Conservation (phyloP, 495 filamentous ascomycete species). For the Cudoniella acicularis region DNA sequence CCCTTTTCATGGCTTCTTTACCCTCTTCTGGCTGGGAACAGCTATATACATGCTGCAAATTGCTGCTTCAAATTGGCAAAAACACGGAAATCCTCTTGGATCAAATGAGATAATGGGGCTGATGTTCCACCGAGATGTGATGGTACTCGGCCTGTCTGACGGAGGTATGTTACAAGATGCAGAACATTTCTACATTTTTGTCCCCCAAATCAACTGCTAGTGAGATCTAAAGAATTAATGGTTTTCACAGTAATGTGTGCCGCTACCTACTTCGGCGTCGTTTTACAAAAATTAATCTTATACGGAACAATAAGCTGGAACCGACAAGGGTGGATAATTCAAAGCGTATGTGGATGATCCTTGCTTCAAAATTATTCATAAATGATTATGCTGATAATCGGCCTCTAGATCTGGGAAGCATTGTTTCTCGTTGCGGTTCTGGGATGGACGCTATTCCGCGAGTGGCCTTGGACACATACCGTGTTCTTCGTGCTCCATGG, state of each 20-base stretch:
- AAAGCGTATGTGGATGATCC: slow-evolving; percentile 43
- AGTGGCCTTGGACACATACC: slow-evolving; percentile 74
- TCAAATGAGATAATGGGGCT: slow-evolving; percentile 62
- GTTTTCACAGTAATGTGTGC: slow-evolving; percentile 60
- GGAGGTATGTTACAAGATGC: slow-evolving; percentile 29
- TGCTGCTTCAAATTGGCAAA: slow-evolving; percentile 60
- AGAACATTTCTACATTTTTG: too few species aligned
- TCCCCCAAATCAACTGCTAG: too few species aligned
- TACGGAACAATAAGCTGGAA: slow-evolving; percentile 60
- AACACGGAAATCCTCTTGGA: slow-evolving; percentile 58
- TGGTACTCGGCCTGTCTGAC: slow-evolving; percentile 62
- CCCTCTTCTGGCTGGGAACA: slow-evolving; percentile 69
- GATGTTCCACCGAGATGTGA: slow-evolving; percentile 65
- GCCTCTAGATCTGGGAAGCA: slow-evolving; percentile 53
- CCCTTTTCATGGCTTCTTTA: slow-evolving; percentile 73
- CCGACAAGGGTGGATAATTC: slow-evolving; percentile 61
- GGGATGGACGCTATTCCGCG: slow-evolving; percentile 56
- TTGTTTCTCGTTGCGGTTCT: slow-evolving; percentile 55
- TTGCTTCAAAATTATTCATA: not conserved
- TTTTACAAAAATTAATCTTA: slow-evolving; percentile 54
- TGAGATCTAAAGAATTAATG: too few species aligned
- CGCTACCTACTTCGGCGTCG: slow-evolving; percentile 51
- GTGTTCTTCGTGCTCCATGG: slow-evolving; percentile 70
- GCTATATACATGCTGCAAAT: slow-evolving; percentile 58
- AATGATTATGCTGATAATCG: not conserved